phyloP scores from a whole-genome alignment of 257 asterid genomes.

The Solanum habrochaites region DNA sequence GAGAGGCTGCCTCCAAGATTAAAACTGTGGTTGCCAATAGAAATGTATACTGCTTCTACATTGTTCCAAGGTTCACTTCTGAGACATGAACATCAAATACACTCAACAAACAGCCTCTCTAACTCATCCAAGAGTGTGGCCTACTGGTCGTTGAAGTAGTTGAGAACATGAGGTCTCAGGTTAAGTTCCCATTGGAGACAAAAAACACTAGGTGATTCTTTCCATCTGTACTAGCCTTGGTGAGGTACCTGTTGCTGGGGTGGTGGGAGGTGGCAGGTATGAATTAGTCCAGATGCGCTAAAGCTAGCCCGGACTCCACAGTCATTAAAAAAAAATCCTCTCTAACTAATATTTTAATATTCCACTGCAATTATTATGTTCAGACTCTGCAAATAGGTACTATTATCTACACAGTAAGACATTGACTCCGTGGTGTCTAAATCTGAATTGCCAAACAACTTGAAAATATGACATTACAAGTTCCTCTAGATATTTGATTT shows the following conservation, averaged over 20 bases:
- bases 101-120: not conserved
- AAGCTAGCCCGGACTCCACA: too few relatives aligned
- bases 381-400: not conserved
- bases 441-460: not conserved
- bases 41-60: not conserved
- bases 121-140: too few relatives aligned
- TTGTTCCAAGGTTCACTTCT: not conserved
- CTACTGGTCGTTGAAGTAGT: too few relatives aligned
- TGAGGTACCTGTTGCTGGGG: too few relatives aligned
- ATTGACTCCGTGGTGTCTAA: not conserved
- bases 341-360: not conserved
- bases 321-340: too few relatives aligned
- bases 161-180: too few relatives aligned
- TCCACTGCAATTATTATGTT: not conserved
- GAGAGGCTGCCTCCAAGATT: not conserved
- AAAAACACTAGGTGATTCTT: too few relatives aligned
- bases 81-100: not conserved
- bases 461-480: not conserved
- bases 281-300: too few relatives aligned
- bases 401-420: not conserved
- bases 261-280: too few relatives aligned
- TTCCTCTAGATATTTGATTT: not conserved
- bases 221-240: too few relatives aligned
- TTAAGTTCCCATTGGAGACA: too few relatives aligned
- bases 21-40: not conserved